Percentiles rank a stretch among this genome's conserved stretches.
phyloP scores from a whole-genome alignment of 768 basidiomycete species.

The Serendipita sp. region DNA sequence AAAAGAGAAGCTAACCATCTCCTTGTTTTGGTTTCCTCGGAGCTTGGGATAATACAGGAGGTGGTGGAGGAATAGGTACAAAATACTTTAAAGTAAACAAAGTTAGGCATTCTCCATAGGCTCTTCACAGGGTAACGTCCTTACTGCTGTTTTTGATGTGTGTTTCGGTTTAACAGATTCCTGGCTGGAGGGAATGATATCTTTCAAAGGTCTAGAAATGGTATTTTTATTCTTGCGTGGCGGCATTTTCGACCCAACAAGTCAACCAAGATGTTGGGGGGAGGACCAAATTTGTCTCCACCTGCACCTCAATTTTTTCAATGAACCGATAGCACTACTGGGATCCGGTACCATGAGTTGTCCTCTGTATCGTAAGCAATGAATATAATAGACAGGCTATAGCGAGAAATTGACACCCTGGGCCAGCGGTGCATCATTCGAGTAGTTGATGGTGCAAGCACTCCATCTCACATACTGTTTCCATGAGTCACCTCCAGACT shows the following conservation, averaged over 20 bases:
- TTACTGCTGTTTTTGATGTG: too few species aligned
- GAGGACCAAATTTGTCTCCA: background rate
- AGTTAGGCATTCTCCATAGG: too few species aligned
- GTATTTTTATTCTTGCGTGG: background rate
- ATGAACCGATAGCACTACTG: background rate
- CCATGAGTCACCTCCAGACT: slow-evolving; percentile 98
- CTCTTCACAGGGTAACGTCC: too few species aligned
- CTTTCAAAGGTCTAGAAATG: background rate
- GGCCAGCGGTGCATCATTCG: slow-evolving; percentile 73
- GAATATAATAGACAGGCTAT: background rate
- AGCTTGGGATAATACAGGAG: too few species aligned
- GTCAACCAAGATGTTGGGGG: background rate
- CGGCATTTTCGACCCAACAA: background rate
- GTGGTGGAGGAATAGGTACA: too few species aligned
- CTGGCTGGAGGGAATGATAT: background rate
- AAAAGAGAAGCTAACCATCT: slow-evolving; percentile 8
- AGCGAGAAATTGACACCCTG: slow-evolving; percentile 72
- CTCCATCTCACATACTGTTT: slow-evolving; percentile 91
- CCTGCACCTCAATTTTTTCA: background rate
- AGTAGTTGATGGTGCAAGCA: slow-evolving; percentile 86
- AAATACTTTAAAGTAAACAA: too few species aligned
- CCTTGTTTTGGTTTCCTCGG: too few species aligned
- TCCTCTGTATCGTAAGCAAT: background rate
- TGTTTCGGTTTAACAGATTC: background rate
- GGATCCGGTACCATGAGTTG: background rate